These are phyloP conservation scores for Penicillium olsonii DNA, from an alignment of 2,329 filamentous ascomycete species.

Conservation along the genomic window DNA sequence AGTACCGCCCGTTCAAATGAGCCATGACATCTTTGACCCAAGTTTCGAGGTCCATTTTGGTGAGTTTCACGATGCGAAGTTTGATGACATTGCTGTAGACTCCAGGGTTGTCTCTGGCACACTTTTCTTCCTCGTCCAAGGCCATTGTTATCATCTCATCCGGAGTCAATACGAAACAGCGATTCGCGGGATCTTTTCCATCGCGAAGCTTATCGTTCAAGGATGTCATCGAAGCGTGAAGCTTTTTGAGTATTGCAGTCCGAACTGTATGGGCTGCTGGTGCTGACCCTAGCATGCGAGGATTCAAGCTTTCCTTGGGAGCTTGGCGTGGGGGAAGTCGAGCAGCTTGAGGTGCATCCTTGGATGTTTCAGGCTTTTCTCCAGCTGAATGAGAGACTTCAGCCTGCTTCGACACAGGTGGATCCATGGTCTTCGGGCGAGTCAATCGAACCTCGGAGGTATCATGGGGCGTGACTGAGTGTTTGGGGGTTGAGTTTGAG, in stretches of 20 bases:
- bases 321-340: conserved; percentile 31
- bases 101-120: conserved; percentile 64
- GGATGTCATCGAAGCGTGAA: conserved; percentile 45
- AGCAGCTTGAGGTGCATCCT: background rate
- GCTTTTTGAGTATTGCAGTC: conserved; percentile 44
- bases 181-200: conserved; percentile 33
- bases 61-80: conserved; percentile 73
- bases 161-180: conserved; percentile 39
- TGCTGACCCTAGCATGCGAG: conserved; percentile 46
- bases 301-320: conserved; percentile 47
- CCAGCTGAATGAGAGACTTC: background rate
- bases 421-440: conserved; percentile 32
- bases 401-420: conserved; percentile 17
- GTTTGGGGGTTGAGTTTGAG: background rate
- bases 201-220: conserved; percentile 42
- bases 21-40: conserved; percentile 68
- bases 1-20: conserved; percentile 41
- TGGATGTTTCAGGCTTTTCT: background rate
- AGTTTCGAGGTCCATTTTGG: conserved; percentile 69
- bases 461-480: conserved; percentile 13
- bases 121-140: conserved; percentile 70
- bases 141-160: conserved; percentile 50
- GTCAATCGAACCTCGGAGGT: conserved; percentile 23
- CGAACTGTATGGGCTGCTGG: conserved; percentile 46
- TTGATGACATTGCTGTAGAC: conserved; percentile 86